Base-by-base conservation (phyloP, 768 basidiomycete genomes). In the Psilocybe sp. region DNA sequence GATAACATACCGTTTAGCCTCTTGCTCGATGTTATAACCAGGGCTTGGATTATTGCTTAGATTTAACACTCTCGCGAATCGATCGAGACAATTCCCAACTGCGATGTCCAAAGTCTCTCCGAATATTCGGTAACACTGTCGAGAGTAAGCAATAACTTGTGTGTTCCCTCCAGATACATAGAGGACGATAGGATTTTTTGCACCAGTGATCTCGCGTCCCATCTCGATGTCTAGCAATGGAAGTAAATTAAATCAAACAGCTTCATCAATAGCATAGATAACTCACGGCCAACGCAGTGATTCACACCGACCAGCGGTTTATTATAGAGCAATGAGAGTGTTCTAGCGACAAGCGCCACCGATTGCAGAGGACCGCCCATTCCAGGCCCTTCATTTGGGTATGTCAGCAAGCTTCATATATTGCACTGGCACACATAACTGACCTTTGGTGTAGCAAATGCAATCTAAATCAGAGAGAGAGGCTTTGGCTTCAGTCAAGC, bases 91-190 rank as follows among this genome's bases (percentile, higher is more conserved):
- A 65, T 99, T 99, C 34, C 97, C 97, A 32, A 98, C 94, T n/a
- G 97, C 97, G 49, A 99, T 98, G 63, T 99, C 97, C 47, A 99
- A 78, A 1, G 97, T 98, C 70, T 99, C 97, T 13, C 97, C 97
- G 62, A 99, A 99, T 52, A 99, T 99, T 38, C 97, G 84, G 66
- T 99, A 99, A 54, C 94, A 84, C 66, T 98, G 94, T 51, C 89
- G 87, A 16, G 95, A 98, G 68, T 99, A 99, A 1, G 97, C 97
- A 60, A 99, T 98, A 13, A 99, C 95, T 69, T 99, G 97, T 0
- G 97, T 98, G 68, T 99, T 99, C 4, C 97, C 97, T 11, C 97
- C 97, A 0, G 97, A 98, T 15, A 99, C 97, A 62, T 99, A 99
- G 33, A 98, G 82, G 5, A 98, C 94, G 59, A 99, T 86, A 1